These are phyloP conservation scores for Phylloporus sp. DNA, from an alignment of 1,284 basidiomycete genomes.

Conservation along the genomic window DNA sequence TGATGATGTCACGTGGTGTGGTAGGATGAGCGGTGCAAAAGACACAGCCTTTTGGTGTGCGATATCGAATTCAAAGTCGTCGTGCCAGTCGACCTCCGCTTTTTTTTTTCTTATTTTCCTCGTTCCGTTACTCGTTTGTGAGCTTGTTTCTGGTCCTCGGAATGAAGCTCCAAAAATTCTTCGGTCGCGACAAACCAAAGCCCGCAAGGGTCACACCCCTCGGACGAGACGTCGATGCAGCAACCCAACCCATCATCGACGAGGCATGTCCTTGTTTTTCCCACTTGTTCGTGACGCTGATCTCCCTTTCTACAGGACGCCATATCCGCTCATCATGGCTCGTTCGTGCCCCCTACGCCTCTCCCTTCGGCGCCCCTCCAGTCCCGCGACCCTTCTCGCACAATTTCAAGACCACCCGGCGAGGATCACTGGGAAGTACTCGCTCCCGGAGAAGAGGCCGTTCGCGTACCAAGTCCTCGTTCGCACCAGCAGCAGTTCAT, in stretches of 20 bases:
- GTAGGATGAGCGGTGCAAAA: conserved; percentile 21
- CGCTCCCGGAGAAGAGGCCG: conserved; percentile 16
- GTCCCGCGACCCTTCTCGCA: conserved; percentile 31
- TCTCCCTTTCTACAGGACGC: conserved; percentile 24
- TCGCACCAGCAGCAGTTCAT: conserved; percentile 37
- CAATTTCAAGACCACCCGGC: conserved; percentile 31
- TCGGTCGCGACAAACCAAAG: conserved; percentile 52
- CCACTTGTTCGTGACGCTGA: neutral
- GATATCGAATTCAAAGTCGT: conserved; percentile 20
- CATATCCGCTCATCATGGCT: conserved; percentile 27
- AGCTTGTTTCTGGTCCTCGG: neutral
- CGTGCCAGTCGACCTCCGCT: conserved; percentile 1
- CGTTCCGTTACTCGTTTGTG: neutral
- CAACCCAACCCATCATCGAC: conserved; percentile 27
- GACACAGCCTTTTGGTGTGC: conserved; percentile 32
- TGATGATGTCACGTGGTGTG: conserved; percentile 30
- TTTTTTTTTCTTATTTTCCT: conserved; percentile 4
- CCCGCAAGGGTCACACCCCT: conserved; percentile 36
- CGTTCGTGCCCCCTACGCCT: conserved; percentile 6
- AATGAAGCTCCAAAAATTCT: conserved; percentile 53
- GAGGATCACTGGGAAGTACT: conserved; percentile 58
- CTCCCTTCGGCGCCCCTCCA: conserved; percentile 11
- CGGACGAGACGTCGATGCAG: conserved; percentile 40
- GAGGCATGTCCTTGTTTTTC: conserved; percentile 23
- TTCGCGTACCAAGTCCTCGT: conserved; percentile 29